Conservation (phyloP, 2,329 filamentous ascomycete genomes). For the Neoascochyta sp. region DNA sequence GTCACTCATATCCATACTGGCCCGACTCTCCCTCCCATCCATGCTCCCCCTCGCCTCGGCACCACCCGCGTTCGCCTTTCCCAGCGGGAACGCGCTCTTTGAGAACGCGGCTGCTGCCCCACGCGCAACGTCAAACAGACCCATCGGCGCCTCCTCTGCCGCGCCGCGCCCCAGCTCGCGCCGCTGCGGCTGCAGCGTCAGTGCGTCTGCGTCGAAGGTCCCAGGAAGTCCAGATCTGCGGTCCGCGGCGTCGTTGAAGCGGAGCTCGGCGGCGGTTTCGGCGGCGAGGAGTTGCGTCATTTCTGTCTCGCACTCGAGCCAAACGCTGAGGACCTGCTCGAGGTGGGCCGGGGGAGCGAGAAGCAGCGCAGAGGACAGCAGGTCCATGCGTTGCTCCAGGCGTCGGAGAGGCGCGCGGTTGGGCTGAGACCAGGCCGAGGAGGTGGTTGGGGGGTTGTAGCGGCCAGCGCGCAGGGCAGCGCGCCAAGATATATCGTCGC, state of each 20-base stretch:
- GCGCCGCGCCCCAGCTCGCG: constrained; percentile 42
- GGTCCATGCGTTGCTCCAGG: constrained; percentile 76
- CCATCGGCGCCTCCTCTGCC: constrained; percentile 50
- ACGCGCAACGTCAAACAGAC: constrained; percentile 51
- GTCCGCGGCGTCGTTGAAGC: constrained; percentile 66
- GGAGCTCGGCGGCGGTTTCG: constrained; percentile 65
- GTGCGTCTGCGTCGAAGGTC: constrained; percentile 39
- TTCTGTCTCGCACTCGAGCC: constrained; percentile 74
- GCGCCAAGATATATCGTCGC: constrained; percentile 71
- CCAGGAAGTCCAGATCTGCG: constrained; percentile 50
- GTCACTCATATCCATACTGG: constrained; percentile 36
- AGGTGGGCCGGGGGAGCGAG: constrained; percentile 67
- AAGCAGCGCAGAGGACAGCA: constrained; percentile 69
- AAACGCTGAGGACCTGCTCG: constrained; percentile 70
- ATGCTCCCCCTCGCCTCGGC: too few species aligned
- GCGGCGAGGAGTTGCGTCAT: constrained; percentile 62
- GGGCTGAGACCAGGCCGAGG: constrained; percentile 38
- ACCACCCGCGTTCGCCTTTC: constrained; percentile 11
- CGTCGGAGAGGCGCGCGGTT: constrained; percentile 60
- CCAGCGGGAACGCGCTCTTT: constrained; percentile 47
- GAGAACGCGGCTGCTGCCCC: constrained; percentile 49
- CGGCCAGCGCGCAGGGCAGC: constrained; percentile 76
- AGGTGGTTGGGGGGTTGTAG: constrained; percentile 50
- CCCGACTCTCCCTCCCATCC: constrained; percentile 19
- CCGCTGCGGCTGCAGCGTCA: constrained; percentile 36